Base-by-base conservation (phyloP, 2,329 filamentous ascomycete species). In the Lecanicillium sp. region DNA sequence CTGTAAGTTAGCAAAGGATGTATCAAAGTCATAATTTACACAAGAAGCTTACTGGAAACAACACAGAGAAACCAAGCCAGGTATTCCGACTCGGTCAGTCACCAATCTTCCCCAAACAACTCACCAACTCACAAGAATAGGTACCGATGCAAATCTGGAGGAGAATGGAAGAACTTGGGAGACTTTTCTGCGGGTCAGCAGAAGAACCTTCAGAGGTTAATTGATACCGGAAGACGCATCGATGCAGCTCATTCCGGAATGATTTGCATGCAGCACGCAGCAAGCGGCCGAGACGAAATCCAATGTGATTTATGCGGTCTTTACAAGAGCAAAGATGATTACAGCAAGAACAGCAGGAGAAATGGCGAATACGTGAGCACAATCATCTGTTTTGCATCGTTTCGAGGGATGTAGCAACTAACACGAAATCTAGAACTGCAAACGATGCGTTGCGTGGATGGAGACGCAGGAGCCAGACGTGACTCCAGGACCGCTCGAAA, bases 341-440 rank as follows among this genome's bases (percentile, higher is more conserved):
- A 60, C 32, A 58, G 51, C 35, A 54, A 57, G 38, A 48, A 36
- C 20, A 47, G 43, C 8, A 52, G 46, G 22, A 50, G 55, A 25
- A 47, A 47, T 4, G 57, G 52, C 2, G 50, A 55, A 4, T 47
- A 47, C 15, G 62, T 63, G 40, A 48, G 59, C 46, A 5, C 5
- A 27, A 11, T 12, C n/a, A n/a, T n/a, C n/a, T n/a, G n/a, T n/a
- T n/a, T n/a, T n/a, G n/a, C n/a, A n/a, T n/a, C n/a, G n/a, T n/a
- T n/a, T n/a, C n/a, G n/a, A n/a, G n/a, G n/a, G n/a, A n/a, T n/a
- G n/a, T n/a, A n/a, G n/a, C n/a, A n/a, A n/a, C n/a, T n/a, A n/a
- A n/a, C n/a, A n/a, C n/a, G n/a, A n/a, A n/a, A 25, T 11, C 22
- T n/a, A 65, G 62, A 46, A 47, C 27, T 65, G 62, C 43, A 49